Base-by-base conservation (phyloP, 2,329 filamentous ascomycete genomes). In the Fusarium burgessii region DNA sequence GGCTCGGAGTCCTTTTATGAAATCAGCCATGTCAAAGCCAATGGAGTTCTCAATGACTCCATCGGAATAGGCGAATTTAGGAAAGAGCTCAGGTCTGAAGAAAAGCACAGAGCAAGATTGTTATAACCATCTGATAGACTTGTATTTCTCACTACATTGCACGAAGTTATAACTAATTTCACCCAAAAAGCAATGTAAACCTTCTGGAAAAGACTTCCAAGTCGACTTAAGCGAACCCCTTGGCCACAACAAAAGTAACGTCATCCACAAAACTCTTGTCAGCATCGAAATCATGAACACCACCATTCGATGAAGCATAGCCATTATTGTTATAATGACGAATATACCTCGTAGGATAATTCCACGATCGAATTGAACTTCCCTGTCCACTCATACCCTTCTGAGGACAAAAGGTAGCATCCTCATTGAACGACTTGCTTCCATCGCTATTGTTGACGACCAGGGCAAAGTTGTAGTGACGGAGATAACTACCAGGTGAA, bases 1-100 rank as follows among this genome's bases (percentile, higher is more conserved):
- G 0, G 58, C 57, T 14, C n/a, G 58, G 14, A 71, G 68, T n/a
- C 68, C 68, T 1, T 71, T 71, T 15, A 71, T 71, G 68, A 62
- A 67, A 9, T 56, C 62, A 1, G 62, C 64, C 0, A 68, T 67
- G 64, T 50, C 56, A 1, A 67, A 68, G 49, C 64, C 64, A 0
- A 45, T 68, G 49, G 64, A 62, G 29, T 67, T 67, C n/a, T 11
- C 49, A 1, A 56, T 67, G 5, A 5, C 56, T 3, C 8, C 49
- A 0, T 46, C 56, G 1, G 57, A 49, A 20, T 55, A 65, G 25
- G 2, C 3, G 11, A 15, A 20, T 23, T 3, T 2, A 10, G 3
- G 20, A n/a, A 7, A 6, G 17, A n/a, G 18, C 11, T 23, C 18
- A 12, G 10, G 36, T 40, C 18, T 11, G 17, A 12, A 40, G 10